Conservation (phyloP, 768 basidiomycete genomes). For the Lactarius pseudohatsudake region DNA sequence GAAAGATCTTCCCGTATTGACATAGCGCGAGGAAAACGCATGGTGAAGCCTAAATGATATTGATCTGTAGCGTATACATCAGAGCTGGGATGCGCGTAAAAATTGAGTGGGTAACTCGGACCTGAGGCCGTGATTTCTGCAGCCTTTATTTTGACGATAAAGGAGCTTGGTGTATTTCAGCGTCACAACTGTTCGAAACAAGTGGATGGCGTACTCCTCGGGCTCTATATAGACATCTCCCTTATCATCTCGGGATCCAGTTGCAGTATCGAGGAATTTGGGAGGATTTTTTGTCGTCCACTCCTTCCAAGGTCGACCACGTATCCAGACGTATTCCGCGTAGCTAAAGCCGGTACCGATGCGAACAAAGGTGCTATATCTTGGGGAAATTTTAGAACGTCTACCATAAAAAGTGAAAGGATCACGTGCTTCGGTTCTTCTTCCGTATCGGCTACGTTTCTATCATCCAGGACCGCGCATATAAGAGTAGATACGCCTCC, state of each 20-base stretch:
- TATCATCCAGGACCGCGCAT: constrained; percentile 84
- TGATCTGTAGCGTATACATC: constrained; percentile 50
- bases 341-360: constrained; percentile 89
- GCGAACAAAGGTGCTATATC: constrained; percentile 85
- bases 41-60: constrained; percentile 82
- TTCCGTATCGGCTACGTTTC: constrained; percentile 52
- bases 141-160: constrained; percentile 90
- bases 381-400: constrained; percentile 34
- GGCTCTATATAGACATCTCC: constrained; percentile 92
- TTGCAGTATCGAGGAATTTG: constrained; percentile 61
- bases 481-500: constrained; percentile 89
- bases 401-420: not conserved
- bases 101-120: constrained; percentile 33
- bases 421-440: constrained; percentile 60
- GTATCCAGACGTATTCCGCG: constrained; percentile 83
- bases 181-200: constrained; percentile 1
- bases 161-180: constrained; percentile 60
- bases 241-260: constrained; percentile 68
- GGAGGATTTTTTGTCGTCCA: constrained; percentile 78
- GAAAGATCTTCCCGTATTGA: constrained; percentile 76
- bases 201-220: constrained; percentile 58
- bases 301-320: constrained; percentile 76
- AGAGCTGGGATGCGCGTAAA: not conserved
- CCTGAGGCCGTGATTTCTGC: constrained; percentile 84
- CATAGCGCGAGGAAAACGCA: constrained; percentile 91